These are phyloP conservation scores for Thielaviopsis ethacetica DNA, from an alignment of 2,329 filamentous ascomycete species.

Conservation along the genomic window DNA sequence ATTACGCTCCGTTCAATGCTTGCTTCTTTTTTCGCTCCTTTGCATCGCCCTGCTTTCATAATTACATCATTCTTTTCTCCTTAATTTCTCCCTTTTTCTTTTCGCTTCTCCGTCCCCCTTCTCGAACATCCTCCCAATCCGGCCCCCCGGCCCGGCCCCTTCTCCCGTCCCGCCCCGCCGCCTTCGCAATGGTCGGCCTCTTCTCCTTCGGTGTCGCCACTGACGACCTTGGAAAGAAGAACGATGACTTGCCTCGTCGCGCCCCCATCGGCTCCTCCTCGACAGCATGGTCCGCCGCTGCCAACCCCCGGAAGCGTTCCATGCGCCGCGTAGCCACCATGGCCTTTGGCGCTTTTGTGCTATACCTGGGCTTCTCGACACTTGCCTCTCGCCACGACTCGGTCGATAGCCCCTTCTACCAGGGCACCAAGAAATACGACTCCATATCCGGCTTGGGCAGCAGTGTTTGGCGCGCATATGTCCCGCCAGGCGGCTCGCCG, in stretches of 20 bases:
- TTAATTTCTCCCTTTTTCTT: not conserved
- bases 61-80: constrained; percentile 2
- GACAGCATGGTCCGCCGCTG: constrained; percentile 20
- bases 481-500: not conserved
- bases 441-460: not conserved
- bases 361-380: not conserved
- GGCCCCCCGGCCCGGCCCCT: too few relatives aligned
- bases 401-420: constrained; percentile 9
- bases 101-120: not conserved
- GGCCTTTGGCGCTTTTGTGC: constrained; percentile 20
- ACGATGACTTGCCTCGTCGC: constrained; percentile 33
- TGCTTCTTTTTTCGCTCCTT: not conserved
- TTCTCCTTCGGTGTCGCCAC: constrained; percentile 30
- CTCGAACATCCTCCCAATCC: not conserved
- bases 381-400: constrained; percentile 2
- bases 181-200: constrained; percentile 3
- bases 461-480: not conserved
- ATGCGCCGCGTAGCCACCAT: constrained; percentile 36
- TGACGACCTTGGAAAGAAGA: constrained; percentile 42
- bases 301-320: constrained; percentile 24
- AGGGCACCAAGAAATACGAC: not conserved
- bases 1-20: too few relatives aligned
- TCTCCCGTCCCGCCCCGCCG: not conserved
- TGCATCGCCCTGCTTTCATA: not conserved
- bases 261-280: constrained; percentile 12